Conservation (phyloP, 176 grass and related monocot species). For the Paspalum vaginatum region DNA sequence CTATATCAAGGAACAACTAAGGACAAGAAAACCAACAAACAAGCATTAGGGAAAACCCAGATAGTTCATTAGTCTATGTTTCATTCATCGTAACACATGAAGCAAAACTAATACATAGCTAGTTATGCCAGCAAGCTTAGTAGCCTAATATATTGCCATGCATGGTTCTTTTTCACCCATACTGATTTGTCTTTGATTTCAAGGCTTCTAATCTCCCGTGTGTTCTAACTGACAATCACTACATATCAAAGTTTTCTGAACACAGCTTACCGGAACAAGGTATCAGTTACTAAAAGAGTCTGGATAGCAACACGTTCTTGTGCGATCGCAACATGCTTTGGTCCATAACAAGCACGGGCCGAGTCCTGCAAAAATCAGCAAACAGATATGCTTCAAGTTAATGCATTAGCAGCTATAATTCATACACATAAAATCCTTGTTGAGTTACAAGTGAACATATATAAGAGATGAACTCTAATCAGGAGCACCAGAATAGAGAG, state of each 20-base stretch:
- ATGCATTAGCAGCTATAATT: background rate
- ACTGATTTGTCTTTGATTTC: background rate
- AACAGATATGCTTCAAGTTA: constrained; percentile 40
- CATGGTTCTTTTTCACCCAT: background rate
- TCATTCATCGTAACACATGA: background rate
- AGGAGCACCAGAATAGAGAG: constrained; percentile 5
- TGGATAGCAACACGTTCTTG: constrained; percentile 72
- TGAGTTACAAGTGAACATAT: background rate
- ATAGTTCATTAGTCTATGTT: background rate
- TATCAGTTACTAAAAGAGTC: constrained; percentile 97
- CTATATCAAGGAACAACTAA: background rate
- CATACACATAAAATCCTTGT: background rate
- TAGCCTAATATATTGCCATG: background rate
- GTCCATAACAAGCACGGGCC: constrained; percentile 93
- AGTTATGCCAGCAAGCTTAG: constrained; percentile 15
- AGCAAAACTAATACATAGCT: background rate
- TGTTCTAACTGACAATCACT: background rate
- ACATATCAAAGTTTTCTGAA: constrained; percentile 7
- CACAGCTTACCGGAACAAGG: constrained; percentile 68
- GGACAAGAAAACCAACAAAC: background rate
- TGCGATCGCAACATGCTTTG: constrained; percentile 90
- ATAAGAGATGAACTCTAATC: constrained; percentile 33
- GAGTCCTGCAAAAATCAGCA: constrained; percentile 66
- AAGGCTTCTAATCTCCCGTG: background rate
- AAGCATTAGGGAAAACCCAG: background rate